Evolutionary conservation across 2,329 filamentous ascomycete genomes (phyloP).

Genomic region (Cladobotryum mycophilum): DNA sequence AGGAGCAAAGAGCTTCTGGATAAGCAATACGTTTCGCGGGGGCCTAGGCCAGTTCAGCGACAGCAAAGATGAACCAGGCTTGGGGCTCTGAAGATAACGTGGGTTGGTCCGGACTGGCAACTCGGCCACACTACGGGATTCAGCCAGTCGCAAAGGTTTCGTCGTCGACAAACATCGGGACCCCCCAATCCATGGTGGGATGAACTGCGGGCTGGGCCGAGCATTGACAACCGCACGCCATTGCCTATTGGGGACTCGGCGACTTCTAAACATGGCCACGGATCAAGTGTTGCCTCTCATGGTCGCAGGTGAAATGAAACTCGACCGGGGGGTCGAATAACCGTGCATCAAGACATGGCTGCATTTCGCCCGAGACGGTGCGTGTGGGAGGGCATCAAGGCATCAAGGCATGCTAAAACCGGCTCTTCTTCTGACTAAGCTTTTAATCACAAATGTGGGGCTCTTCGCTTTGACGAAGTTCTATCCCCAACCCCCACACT

Average conservation of each 20-base stretch:
- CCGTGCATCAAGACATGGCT: too few species aligned
- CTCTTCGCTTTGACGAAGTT: too few species aligned
- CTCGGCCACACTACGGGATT: conserved; percentile 25
- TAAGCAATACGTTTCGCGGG: conserved; percentile 50
- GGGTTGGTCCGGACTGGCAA: conserved; percentile 30
- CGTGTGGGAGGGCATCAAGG: too few species aligned
- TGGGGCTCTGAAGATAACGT: conserved; percentile 34
- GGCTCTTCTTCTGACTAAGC: too few species aligned
- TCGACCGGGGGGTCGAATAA: too few species aligned
- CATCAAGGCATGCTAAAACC: too few species aligned
- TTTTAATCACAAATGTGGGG: too few species aligned
- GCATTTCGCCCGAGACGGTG: too few species aligned
- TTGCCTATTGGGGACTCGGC: conserved; percentile 5
- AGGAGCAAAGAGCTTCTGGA: conserved; percentile 52
- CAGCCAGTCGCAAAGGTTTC: conserved; percentile 26
- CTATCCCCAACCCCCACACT: too few species aligned
- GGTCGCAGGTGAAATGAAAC: not conserved
- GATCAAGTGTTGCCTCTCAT: conserved; percentile 9
- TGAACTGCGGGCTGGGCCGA: conserved; percentile 4
- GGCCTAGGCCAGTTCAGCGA: conserved; percentile 50
- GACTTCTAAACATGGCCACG: conserved; percentile 8
- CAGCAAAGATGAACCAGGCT: conserved; percentile 46
- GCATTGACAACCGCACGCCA: conserved; percentile 7
- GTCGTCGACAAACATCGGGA: conserved; percentile 45
- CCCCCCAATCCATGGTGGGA: not conserved